phyloP scores from a whole-genome alignment of 176 grass and related monocot species.

The Cymbopogon citratus region DNA sequence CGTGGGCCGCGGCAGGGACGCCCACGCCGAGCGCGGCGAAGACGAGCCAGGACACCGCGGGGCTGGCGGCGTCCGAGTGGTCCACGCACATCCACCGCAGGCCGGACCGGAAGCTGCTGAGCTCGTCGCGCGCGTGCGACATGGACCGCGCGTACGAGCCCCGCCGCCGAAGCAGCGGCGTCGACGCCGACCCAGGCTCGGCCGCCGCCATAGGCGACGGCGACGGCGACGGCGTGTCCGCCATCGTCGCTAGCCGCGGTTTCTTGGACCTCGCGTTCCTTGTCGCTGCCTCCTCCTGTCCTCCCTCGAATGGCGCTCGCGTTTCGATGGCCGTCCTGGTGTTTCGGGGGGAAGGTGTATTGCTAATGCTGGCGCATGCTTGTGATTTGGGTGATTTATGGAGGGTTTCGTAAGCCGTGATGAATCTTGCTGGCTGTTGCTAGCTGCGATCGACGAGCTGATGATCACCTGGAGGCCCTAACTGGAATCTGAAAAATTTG shows the following conservation, averaged over 20 bases:
- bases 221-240: slow-evolving; percentile 2
- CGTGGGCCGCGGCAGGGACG: slow-evolving; percentile 7
- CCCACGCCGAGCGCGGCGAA: slow-evolving; percentile 34
- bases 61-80: slow-evolving; percentile 31
- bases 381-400: background rate
- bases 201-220: background rate
- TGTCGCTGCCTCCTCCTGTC: background rate
- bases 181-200: background rate
- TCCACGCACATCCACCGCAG: slow-evolving; percentile 73
- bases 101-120: slow-evolving; percentile 49
- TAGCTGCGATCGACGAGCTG: slow-evolving; percentile 1
- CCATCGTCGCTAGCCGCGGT: slow-evolving; percentile 8
- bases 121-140: slow-evolving; percentile 65
- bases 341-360: slow-evolving; percentile 13
- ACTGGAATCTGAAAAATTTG: background rate
- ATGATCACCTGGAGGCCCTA: background rate
- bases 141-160: slow-evolving; percentile 45
- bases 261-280: too few relatives aligned
- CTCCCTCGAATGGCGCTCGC: background rate
- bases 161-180: slow-evolving; percentile 29
- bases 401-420: background rate
- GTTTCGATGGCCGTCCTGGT: slow-evolving; percentile 25
- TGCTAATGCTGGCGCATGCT: background rate
- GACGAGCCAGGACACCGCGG: slow-evolving; percentile 32
- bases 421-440: slow-evolving; percentile 5